Percentiles rank a stretch among this genome's conserved stretches.
Conservation (phyloP, 129 eudicot species). For the Cynara cardunculus region DNA sequence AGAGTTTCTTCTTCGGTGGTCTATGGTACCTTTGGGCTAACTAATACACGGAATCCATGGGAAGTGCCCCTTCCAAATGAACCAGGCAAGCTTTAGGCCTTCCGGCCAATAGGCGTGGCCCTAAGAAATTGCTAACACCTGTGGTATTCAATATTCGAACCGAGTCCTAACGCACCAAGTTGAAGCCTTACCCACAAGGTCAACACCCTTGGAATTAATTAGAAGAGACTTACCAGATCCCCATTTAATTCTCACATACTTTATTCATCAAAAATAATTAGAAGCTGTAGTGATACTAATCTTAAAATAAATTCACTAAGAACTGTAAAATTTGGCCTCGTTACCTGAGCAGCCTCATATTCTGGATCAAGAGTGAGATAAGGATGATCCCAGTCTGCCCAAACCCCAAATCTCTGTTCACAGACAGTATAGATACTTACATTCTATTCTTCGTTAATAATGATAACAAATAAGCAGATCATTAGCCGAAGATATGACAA, state of each 20-base stretch:
- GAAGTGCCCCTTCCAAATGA: too few species aligned
- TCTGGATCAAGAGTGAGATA: slow-evolving; percentile 97
- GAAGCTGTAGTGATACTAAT: background rate
- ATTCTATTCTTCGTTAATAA: background rate
- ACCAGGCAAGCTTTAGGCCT: too few species aligned
- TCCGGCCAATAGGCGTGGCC: too few species aligned
- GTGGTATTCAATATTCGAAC: too few species aligned
- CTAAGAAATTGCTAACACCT: too few species aligned
- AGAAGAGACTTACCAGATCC: too few species aligned
- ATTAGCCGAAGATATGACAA: background rate
- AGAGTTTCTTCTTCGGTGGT: too few species aligned
- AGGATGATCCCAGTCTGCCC: slow-evolving; percentile 99
- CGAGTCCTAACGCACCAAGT: too few species aligned
- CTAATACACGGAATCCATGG: too few species aligned
- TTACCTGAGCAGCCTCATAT: slow-evolving; percentile 98
- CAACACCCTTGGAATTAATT: too few species aligned
- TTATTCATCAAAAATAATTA: background rate
- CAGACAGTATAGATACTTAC: slow-evolving; percentile 11
- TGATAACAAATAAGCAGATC: background rate
- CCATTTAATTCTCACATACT: background rate
- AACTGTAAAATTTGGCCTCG: background rate
- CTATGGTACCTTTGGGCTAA: too few species aligned
- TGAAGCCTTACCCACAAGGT: too few species aligned
- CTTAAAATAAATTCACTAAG: background rate
- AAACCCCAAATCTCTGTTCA: slow-evolving; percentile 80